A percentile compares a stretch with the other conserved stretches of the same genome.
Evolutionary conservation across 2,329 filamentous ascomycete genomes (phyloP).

Genomic region (Blumeriella jaapii): DNA sequence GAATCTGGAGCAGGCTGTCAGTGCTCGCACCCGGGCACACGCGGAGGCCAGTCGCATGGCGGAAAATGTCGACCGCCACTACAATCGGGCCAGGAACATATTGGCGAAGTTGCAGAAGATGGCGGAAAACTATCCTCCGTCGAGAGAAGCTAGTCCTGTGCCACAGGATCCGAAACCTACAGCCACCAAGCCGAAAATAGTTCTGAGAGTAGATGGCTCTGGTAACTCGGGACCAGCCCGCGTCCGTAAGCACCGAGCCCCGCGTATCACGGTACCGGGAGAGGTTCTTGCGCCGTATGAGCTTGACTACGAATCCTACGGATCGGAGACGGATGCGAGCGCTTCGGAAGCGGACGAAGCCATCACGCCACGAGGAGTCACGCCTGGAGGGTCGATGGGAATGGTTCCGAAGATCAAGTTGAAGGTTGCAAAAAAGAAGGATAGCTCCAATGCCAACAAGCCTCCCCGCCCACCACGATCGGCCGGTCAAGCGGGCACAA

Average conservation of each 20-base stretch:
- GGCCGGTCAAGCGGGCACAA: conserved; percentile 27
- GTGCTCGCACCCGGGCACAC: conserved; percentile 45
- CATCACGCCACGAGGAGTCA: conserved; percentile 16
- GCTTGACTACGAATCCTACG: conserved; percentile 48
- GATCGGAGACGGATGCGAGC: conserved; percentile 22
- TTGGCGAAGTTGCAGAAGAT: conserved; percentile 47
- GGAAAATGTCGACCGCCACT: conserved; percentile 51
- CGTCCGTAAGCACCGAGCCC: conserved; percentile 30
- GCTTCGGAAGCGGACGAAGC: conserved; percentile 27
- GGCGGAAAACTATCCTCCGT: conserved; percentile 46
- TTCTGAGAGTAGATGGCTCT: conserved; percentile 32
- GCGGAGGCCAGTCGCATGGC: conserved; percentile 53
- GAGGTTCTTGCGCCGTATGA: conserved; percentile 57
- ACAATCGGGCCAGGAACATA: conserved; percentile 47
- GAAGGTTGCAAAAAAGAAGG: conserved; percentile 20
- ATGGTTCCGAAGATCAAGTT: conserved; percentile 21
- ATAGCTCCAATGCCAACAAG: conserved; percentile 16
- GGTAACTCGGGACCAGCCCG: conserved; percentile 27
- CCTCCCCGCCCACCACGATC: conserved; percentile 22
- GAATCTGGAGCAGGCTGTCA: conserved; percentile 41
- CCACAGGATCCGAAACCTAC: conserved; percentile 38
- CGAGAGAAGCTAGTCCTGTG: conserved; percentile 37
- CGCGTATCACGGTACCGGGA: conserved; percentile 52
- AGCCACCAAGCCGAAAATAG: conserved; percentile 38
- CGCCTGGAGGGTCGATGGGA: conserved; percentile 14